Evolutionary conservation across 169 alveolate species (phyloP).

Genomic region (Amoebophrya sp.): DNA sequence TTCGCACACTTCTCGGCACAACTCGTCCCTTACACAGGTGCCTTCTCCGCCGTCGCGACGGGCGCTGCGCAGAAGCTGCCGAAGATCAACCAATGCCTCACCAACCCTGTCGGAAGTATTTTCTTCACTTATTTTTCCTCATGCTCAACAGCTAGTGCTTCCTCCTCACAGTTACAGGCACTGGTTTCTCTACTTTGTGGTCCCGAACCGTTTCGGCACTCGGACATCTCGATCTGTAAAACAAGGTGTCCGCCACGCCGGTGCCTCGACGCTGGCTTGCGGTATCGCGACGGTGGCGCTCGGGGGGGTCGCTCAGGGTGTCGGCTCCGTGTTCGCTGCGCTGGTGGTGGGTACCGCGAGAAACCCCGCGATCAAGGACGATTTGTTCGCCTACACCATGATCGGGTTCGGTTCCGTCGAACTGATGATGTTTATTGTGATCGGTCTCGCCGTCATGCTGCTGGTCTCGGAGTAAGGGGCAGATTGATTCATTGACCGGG

Average conservation of each 20-base stretch:
- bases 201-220: background rate
- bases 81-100: background rate
- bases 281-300: background rate
- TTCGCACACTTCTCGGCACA: no score
- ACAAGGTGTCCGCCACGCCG: background rate
- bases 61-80: background rate
- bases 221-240: background rate
- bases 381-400: background rate
- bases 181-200: background rate
- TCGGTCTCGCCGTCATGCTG: background rate
- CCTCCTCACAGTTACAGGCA: background rate
- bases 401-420: background rate
- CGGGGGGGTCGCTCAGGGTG: background rate
- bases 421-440: background rate
- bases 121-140: background rate
- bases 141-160: background rate
- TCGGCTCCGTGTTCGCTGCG: background rate
- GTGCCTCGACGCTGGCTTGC: background rate
- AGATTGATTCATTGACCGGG: no score
- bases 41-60: background rate
- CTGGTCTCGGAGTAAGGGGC: background rate
- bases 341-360: background rate
- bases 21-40: no score
- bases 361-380: background rate
- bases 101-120: background rate